A percentile compares a stretch with the other conserved stretches of the same genome.
phyloP scores from a whole-genome alignment of 805 yeast species.

The Wickerhamomyces tratensis region DNA sequence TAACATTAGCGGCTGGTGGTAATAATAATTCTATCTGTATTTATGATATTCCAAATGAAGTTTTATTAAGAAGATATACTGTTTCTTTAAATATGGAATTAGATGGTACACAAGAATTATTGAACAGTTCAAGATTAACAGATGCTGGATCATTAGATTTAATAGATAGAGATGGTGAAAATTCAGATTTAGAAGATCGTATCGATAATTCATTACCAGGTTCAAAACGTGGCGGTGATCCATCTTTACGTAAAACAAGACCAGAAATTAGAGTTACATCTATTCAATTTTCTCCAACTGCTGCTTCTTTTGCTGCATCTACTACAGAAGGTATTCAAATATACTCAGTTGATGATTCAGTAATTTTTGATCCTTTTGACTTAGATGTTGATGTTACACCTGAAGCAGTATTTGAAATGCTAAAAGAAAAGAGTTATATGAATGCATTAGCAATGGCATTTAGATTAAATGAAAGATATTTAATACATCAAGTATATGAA shows the following conservation, averaged over 20 bases:
- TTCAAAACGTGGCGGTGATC: constrained; percentile 69
- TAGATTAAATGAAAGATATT: constrained; percentile 73
- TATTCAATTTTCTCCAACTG: constrained; percentile 81
- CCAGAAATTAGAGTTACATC: constrained; percentile 80
- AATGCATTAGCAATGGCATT: constrained; percentile 87
- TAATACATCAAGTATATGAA: constrained; percentile 70
- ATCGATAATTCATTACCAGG: constrained; percentile 77
- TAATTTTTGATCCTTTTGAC: constrained; percentile 89
- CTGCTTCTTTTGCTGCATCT: constrained; percentile 86
- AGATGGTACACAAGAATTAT: constrained; percentile 73
- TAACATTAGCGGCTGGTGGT: constrained; percentile 85
- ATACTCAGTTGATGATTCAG: constrained; percentile 66
- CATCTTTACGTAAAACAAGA: constrained; percentile 61
- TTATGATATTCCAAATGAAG: constrained; percentile 85
- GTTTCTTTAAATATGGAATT: constrained; percentile 86
- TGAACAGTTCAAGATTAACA: constrained; percentile 77
- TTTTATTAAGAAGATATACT: constrained; percentile 68
- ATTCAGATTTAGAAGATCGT: constrained; percentile 77
- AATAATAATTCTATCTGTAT: constrained; percentile 85
- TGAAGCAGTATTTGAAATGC: constrained; percentile 51
- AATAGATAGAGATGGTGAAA: constrained; percentile 79
- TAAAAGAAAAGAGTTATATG: constrained; percentile 49
- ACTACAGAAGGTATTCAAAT: constrained; percentile 88
- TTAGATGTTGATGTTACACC: constrained; percentile 90
- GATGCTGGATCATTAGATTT: constrained; percentile 81